These are phyloP conservation scores for Populus hybrid DNA, from an alignment of 441 rosid species.

Conservation along the genomic window DNA sequence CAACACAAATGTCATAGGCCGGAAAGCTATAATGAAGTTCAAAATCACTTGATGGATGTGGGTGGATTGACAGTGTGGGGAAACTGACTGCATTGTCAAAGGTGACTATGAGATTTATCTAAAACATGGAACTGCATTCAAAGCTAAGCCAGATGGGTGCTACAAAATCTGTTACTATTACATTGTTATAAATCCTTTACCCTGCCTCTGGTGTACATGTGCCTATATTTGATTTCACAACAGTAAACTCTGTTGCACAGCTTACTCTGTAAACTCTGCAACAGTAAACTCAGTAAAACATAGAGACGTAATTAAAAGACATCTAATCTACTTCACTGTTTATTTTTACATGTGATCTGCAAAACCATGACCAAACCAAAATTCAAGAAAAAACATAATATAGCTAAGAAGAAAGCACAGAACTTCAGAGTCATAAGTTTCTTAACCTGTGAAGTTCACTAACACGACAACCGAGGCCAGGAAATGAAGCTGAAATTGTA, in stretches of 20 bases:
- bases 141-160: neutral
- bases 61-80: neutral
- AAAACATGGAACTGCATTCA: neutral
- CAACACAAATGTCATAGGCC: neutral
- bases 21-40: neutral
- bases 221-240: neutral
- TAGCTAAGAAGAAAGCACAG: slow-evolving; percentile 3
- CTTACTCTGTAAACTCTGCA: neutral
- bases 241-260: neutral
- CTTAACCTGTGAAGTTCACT: slow-evolving; percentile 86
- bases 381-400: neutral
- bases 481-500: slow-evolving; percentile 79
- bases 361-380: neutral
- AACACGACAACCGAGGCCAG: slow-evolving; percentile 79
- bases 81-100: neutral
- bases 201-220: neutral
- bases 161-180: neutral
- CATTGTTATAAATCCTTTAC: neutral
- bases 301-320: neutral
- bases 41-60: neutral
- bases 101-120: neutral
- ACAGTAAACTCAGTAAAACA: neutral
- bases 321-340: neutral
- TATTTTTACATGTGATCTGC: neutral
- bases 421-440: slow-evolving; percentile 2